These are phyloP conservation scores for Yamadazyma conglobata DNA, from an alignment of 1,139 yeast species.

Conservation along the genomic window DNA sequence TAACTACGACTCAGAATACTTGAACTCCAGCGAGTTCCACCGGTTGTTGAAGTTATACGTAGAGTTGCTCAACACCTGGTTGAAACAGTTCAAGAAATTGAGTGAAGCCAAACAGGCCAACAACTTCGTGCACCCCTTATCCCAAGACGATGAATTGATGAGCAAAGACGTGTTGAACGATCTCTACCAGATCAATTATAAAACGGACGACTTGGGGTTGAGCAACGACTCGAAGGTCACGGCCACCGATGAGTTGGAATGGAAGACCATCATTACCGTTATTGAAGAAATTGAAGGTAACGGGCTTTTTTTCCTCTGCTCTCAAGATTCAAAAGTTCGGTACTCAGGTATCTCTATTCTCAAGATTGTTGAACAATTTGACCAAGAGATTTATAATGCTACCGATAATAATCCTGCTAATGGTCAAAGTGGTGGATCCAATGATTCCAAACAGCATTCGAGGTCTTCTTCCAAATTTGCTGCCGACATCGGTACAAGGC, in stretches of 20 bases:
- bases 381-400: constrained; percentile 65
- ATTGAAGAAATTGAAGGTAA: constrained; percentile 96
- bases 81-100: constrained; percentile 49
- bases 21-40: constrained; percentile 57
- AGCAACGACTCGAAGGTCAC: constrained; percentile 25
- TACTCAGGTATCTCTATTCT: constrained; percentile 72
- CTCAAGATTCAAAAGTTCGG: constrained; percentile 77
- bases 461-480: constrained; percentile 69
- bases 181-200: constrained; percentile 41
- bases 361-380: constrained; percentile 77
- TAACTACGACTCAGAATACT: constrained; percentile 49
- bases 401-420: constrained; percentile 22
- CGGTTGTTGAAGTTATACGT: constrained; percentile 66
- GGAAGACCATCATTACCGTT: constrained; percentile 75
- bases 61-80: constrained; percentile 79
- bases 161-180: constrained; percentile 42
- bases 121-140: constrained; percentile 22
- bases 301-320: constrained; percentile 86
- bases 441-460: constrained; percentile 35
- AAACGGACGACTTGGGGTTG: constrained; percentile 30
- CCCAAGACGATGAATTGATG: constrained; percentile 39
- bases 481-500: constrained; percentile 74
- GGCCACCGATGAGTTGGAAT: constrained; percentile 65
- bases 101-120: constrained; percentile 20
- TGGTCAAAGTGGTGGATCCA: constrained; percentile 7